These are phyloP conservation scores for Penicillium griseofulvum DNA, from an alignment of 2,329 filamentous ascomycete genomes.

Conservation along the genomic window DNA sequence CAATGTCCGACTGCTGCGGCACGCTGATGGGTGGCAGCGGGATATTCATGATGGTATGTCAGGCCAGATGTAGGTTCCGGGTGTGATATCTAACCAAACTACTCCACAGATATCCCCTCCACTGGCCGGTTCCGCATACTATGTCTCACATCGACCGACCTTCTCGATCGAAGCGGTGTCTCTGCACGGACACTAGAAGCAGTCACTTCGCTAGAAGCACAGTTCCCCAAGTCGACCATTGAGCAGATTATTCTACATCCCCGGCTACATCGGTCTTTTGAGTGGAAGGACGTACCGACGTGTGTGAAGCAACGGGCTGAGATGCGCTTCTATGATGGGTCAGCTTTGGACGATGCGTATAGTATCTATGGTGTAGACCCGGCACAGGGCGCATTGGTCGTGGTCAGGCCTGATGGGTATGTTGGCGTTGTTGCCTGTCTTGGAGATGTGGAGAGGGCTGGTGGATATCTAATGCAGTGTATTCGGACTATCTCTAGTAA, in stretches of 20 bases:
- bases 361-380: conserved; percentile 34
- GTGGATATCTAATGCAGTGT: neutral
- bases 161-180: conserved; percentile 27
- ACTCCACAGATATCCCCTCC: conserved; percentile 28
- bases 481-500: neutral
- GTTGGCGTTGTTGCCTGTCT: conserved; percentile 22
- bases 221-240: conserved; percentile 26
- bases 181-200: conserved; percentile 26
- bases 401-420: conserved; percentile 41
- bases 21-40: conserved; percentile 34
- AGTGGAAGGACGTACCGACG: conserved; percentile 29
- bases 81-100: neutral
- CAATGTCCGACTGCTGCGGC: conserved; percentile 30
- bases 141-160: conserved; percentile 32
- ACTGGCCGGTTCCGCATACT: conserved; percentile 39
- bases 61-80: neutral
- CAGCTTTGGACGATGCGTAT: conserved; percentile 34
- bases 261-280: conserved; percentile 22
- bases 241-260: conserved; percentile 38
- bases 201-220: conserved; percentile 18
- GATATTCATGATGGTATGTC: conserved; percentile 31
- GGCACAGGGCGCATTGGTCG: conserved; percentile 30
- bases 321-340: conserved; percentile 35
- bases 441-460: neutral
- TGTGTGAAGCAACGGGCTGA: conserved; percentile 33